Conservation (phyloP, 2,329 filamentous ascomycete species). For the Colletotrichum sublineola region DNA sequence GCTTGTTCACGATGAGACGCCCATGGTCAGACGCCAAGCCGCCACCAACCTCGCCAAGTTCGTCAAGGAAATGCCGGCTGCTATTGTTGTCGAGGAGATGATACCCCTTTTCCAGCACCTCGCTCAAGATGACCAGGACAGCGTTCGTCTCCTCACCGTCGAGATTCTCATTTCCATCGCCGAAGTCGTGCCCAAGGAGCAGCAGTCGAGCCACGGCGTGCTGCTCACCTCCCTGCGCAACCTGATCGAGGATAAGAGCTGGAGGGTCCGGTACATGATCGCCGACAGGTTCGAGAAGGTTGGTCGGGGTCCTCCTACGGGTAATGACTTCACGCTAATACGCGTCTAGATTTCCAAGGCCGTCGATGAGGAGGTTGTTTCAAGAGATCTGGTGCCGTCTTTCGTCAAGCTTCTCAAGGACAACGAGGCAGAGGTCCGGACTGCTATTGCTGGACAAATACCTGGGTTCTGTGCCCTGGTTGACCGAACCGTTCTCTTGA, state of each 20-base stretch:
- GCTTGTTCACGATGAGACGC: constrained; percentile 97
- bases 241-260: constrained; percentile 99
- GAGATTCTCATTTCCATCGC: constrained; percentile 97
- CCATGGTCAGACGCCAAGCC: constrained; percentile 97
- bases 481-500: constrained; percentile 87
- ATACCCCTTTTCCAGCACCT: constrained; percentile 98
- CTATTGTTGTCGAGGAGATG: constrained; percentile 97
- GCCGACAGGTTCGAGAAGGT: constrained; percentile 98
- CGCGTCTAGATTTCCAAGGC: constrained; percentile 88
- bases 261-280: constrained; percentile 99
- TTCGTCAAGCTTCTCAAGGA: constrained; percentile 99
- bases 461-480: constrained; percentile 95
- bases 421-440: constrained; percentile 96
- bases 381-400: constrained; percentile 91
- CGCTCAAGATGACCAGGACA: constrained; percentile 96
- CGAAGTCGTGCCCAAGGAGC: constrained; percentile 97
- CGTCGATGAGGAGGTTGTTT: constrained; percentile 96
- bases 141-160: constrained; percentile 93
- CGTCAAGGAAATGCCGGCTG: constrained; percentile 93
- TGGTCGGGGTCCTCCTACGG: constrained; percentile 34
- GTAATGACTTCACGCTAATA: constrained; percentile 41
- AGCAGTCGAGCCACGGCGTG: constrained; percentile 96
- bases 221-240: constrained; percentile 90
- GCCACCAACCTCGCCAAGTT: constrained; percentile 98
- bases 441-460: constrained; percentile 96